Conservation (phyloP, 192 early-diverging fungal genomes). For the Backusella parvicylindrica region DNA sequence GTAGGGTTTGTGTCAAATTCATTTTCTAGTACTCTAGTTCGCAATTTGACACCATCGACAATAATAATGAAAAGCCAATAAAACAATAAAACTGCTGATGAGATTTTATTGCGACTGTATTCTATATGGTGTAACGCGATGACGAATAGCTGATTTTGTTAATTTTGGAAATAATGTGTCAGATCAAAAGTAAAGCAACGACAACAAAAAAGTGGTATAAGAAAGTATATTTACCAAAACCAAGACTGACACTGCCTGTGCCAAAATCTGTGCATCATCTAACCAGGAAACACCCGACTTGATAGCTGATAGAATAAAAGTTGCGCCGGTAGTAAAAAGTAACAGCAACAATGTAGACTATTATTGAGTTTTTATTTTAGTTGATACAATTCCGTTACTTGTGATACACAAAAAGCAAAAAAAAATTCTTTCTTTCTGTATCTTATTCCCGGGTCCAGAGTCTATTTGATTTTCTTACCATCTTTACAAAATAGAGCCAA, state of each 20-base stretch:
- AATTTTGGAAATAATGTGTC: neutral
- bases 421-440: neutral
- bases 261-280: neutral
- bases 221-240: constrained; percentile 1
- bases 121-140: constrained; percentile 30
- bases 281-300: neutral
- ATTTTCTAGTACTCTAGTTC: constrained; percentile 26
- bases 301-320: neutral
- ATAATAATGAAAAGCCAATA: constrained; percentile 54
- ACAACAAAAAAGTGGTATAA: neutral
- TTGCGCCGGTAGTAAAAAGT: neutral
- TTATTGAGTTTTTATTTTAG: neutral
- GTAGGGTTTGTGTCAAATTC: neutral
- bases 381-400: neutral
- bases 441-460: neutral
- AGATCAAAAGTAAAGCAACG: neutral
- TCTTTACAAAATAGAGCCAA: constrained; percentile 35
- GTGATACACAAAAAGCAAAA: neutral
- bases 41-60: constrained; percentile 37
- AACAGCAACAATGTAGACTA: constrained; percentile 3
- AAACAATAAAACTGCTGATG: constrained; percentile 56
- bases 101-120: constrained; percentile 33
- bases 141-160: constrained; percentile 12
- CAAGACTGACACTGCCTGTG: neutral
- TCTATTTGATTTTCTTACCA: constrained; percentile 19